Base-by-base conservation (phyloP, 2,329 filamentous ascomycete genomes). In the Pseudonectria buxi region DNA sequence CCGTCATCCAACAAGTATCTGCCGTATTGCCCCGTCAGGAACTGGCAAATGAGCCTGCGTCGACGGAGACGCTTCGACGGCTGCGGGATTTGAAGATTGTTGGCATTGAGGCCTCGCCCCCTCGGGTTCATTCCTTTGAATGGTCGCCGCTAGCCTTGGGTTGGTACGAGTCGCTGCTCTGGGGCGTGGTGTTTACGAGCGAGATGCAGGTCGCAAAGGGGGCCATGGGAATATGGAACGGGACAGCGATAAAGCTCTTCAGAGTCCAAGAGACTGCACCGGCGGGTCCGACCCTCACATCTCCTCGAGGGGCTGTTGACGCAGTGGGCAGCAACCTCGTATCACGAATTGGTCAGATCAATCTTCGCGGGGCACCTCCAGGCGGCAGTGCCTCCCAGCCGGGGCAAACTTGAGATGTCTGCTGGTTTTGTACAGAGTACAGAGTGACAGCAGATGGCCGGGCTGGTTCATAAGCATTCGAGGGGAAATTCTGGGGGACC, bases 131-230 rank as follows among this genome's bases (percentile, higher is more conserved):
- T 55, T 82, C 86, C 11, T 96, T 96, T 53, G 87, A 95, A 63
- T 96, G 90, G 90, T 90, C 88, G 3, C 81, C 86, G 1, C 69
- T 95, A 24, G 84, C 86, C 1, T 71, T 96, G 33, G 90, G 89
- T 32, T 96, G 92, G 92, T 95, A 96, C 59, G 87, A 95, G 61
- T 90, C 86, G 5, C 70, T 96, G 10, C 71, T 98, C 9, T 98
- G 92, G 92, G 82, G 87, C 12, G 86, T 95, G 50, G 79, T 95
- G 35, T 96, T 95, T 58, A 81, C 84, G 18, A 82, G 81, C 51
- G 92, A 98, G 64, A 86, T 95, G 80, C 79, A 88, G 39, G 78
- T 90, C 18, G 78, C 83, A 1, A 89, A 83, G 55, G 89, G 89
- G 22, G 89, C 86, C 3, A 86, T 89, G 24, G 90, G 92, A 7